These are phyloP conservation scores for Handroanthus guayacan DNA, from an alignment of 257 asterid genomes.

Conservation along the genomic window DNA sequence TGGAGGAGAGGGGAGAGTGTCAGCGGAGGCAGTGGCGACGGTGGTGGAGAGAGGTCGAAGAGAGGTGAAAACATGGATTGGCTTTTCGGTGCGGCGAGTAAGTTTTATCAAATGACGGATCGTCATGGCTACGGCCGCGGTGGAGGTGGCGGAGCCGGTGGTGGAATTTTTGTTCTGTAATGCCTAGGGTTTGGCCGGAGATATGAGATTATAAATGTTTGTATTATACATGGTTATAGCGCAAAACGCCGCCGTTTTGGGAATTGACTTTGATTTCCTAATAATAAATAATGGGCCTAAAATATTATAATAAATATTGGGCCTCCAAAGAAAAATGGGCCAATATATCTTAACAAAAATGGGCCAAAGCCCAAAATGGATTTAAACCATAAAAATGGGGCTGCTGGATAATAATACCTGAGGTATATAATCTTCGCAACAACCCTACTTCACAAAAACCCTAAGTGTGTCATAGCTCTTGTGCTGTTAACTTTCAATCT, in stretches of 20 bases:
- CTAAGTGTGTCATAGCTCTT: slow-evolving; percentile 26
- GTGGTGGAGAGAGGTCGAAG: slow-evolving; percentile 58
- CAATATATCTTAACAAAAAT: neutral
- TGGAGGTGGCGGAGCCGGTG: slow-evolving; percentile 34
- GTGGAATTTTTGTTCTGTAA: slow-evolving; percentile 17
- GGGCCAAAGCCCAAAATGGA: slow-evolving; percentile 24
- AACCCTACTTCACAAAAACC: slow-evolving; percentile 32
- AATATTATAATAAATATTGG: neutral
- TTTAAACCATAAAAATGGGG: neutral
- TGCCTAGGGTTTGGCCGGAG: slow-evolving; percentile 48
- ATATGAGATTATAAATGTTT: neutral
- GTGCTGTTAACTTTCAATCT: slow-evolving; percentile 23
- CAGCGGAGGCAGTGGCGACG: slow-evolving; percentile 43
- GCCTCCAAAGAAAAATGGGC: neutral
- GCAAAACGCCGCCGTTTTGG: slow-evolving; percentile 37
- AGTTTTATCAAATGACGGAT: slow-evolving; percentile 75
- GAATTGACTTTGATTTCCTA: neutral
- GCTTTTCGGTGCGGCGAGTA: slow-evolving; percentile 55
- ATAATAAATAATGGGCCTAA: slow-evolving; percentile 8
- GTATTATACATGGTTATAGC: slow-evolving; percentile 17
- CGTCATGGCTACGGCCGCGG: slow-evolving; percentile 58
- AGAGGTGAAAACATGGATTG: slow-evolving; percentile 35
- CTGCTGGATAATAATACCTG: neutral
- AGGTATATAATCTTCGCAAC: slow-evolving; percentile 15
- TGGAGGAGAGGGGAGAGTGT: slow-evolving; percentile 63